Evolutionary conservation across 495 filamentous ascomycete species (phyloP).

Genomic region (Talaromyces thailandensis): DNA sequence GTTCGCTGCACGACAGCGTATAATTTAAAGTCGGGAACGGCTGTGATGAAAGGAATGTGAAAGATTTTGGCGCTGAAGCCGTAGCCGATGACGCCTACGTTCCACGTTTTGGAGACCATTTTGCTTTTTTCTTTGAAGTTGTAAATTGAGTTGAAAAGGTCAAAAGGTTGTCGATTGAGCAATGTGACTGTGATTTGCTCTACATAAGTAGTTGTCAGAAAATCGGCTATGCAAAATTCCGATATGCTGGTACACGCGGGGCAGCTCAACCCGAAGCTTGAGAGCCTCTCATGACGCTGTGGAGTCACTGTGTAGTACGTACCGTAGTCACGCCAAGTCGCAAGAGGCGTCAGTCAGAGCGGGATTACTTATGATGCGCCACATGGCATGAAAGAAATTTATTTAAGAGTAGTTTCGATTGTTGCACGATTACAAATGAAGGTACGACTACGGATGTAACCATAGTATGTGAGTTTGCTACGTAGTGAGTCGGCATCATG

Average conservation of each 20-base stretch:
- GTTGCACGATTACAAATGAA: not conserved
- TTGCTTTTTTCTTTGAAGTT: not conserved
- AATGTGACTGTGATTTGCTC: not conserved
- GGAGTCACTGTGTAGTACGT: too few relatives aligned
- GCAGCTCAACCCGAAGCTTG: constrained; percentile 6
- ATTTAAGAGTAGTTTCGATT: not conserved
- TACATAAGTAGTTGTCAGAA: not conserved
- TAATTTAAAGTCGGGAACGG: constrained; percentile 55
- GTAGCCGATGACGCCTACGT: constrained; percentile 55
- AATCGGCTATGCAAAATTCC: not conserved
- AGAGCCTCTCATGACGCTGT: not conserved
- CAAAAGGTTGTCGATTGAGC: not conserved
- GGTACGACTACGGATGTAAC: not conserved
- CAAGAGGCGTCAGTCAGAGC: not conserved
- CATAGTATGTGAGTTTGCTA: too few relatives aligned
- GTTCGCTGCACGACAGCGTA: constrained; percentile 73
- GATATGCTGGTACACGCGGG: not conserved
- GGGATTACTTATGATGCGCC: not conserved
- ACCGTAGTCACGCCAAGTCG: not conserved
- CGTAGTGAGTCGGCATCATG: not conserved
- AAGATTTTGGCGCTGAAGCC: constrained; percentile 81
- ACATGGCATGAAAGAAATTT: not conserved
- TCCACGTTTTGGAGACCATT: constrained; percentile 43
- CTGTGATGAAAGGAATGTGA: constrained; percentile 77
- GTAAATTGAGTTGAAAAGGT: not conserved